Evolutionary conservation across 1,139 yeast species (phyloP).

Genomic region (Zhuliangozyma blackwelliae): DNA sequence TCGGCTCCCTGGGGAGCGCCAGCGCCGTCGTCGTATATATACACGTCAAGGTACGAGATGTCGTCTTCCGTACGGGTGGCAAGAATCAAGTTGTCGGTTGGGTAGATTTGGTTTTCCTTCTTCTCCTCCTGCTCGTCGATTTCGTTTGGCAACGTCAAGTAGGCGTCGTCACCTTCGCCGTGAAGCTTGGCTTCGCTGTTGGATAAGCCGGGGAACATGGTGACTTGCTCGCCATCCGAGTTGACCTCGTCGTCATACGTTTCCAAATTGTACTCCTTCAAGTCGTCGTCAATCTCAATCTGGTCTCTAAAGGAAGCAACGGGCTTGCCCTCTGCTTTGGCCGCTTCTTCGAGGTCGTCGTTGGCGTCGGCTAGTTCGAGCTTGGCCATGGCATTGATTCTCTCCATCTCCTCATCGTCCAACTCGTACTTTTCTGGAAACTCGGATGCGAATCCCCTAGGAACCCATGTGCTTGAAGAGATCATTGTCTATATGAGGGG

Average conservation of each 20-base stretch:
- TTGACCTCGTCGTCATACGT: slow-evolving; percentile 70
- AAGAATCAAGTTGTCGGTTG: slow-evolving; percentile 83
- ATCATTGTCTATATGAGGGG: slow-evolving; percentile 52
- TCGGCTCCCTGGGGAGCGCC: slow-evolving; percentile 68
- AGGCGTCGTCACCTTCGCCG: slow-evolving; percentile 48
- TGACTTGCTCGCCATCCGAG: slow-evolving; percentile 43
- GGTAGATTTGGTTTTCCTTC: slow-evolving; percentile 79
- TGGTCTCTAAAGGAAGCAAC: slow-evolving; percentile 40
- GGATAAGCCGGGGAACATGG: slow-evolving; percentile 70
- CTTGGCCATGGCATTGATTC: slow-evolving; percentile 82
- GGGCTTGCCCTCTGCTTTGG: slow-evolving; percentile 15
- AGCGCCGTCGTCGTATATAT: slow-evolving; percentile 92
- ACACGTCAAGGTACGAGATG: slow-evolving; percentile 84
- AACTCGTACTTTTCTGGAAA: slow-evolving; percentile 86
- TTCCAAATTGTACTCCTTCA: slow-evolving; percentile 84
- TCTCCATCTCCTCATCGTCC: slow-evolving; percentile 87
- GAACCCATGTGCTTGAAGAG: slow-evolving; percentile 93
- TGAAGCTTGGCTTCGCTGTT: slow-evolving; percentile 47
- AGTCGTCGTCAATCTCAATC: slow-evolving; percentile 69
- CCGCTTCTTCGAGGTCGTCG: slow-evolving; percentile 48
- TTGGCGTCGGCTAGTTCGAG: slow-evolving; percentile 75
- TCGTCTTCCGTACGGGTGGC: slow-evolving; percentile 97
- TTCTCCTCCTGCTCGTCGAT: slow-evolving; percentile 67
- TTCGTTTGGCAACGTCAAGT: slow-evolving; percentile 67
- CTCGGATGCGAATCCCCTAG: slow-evolving; percentile 92